Evolutionary conservation across 108 stramenopile species (phyloP), one percentile per base, ranked within the genome.

Genomic region (Fistulifera solaris): DNA sequence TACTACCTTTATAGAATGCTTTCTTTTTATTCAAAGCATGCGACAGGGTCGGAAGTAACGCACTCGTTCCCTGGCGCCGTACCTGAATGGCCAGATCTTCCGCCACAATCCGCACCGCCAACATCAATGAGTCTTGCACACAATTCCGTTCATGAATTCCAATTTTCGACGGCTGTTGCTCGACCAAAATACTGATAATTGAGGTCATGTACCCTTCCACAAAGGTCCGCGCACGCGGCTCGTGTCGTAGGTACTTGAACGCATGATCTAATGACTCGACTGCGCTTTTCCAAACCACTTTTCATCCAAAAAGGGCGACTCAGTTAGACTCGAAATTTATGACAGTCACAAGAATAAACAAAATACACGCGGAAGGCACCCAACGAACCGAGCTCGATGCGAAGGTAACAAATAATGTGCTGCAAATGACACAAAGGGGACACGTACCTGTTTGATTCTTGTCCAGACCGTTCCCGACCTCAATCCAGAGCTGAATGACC

Each of bases 201-300:
- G 75, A 75, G 6, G 46, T 44, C 81, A 93, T 85, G 63, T 81
- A 80, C 39, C 53, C 55, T 41, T 89, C 77, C 8, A 78, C 75
- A 72, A 93, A 93, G 27, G 35, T 22, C 4, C 82, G 77, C 10
- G 83, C 84, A 19, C 73, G 76, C 16, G 56, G 41, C 22, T 38
- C 42, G 0, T 63, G 43, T 17, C 38, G n/a, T 1, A 72, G 58
- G 56, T 70, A 61, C 26, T 64, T 63, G 19, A 61, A 38, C 0
- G 76, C 78, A 26, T 45, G 38, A 42, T 80, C 73, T 38, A 92
- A 67, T 27, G 85, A 84, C 27, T 87, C 81, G 10, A 87, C 89
- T 15, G 85, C 85, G 54, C 73, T 78, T 45, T 63, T 71, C 85
- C 85, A 92, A 15, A 92, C 78, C 16, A 92, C 85, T 87, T 45